Conservation (phyloP, 169 alveolate species). For the Plasmodium cynomolgi region DNA sequence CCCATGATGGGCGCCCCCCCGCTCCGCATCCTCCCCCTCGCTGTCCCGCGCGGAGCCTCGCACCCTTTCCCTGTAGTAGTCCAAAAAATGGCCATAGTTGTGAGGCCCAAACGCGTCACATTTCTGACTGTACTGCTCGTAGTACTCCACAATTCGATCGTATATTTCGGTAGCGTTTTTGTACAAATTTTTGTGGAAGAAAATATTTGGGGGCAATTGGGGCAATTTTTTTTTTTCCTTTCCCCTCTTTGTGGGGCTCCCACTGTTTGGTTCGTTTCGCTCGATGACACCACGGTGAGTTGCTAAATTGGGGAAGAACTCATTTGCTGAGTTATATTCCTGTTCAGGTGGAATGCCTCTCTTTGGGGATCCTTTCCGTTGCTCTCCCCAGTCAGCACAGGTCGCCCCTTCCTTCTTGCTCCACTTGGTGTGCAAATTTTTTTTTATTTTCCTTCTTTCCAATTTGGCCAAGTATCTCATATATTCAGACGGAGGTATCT, state of each 20-base stretch:
- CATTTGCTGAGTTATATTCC: background rate
- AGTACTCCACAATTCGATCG: slow-evolving; percentile 29
- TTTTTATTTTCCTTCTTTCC: slow-evolving; percentile 42
- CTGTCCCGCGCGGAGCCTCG: background rate
- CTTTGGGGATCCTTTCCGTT: background rate
- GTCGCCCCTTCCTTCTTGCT: background rate
- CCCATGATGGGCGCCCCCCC: background rate
- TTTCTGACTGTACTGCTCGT: slow-evolving; percentile 3
- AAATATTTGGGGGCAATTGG: slow-evolving; percentile 10
- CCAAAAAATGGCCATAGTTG: slow-evolving; percentile 23
- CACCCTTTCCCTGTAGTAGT: slow-evolving; percentile 5
- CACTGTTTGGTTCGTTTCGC: background rate
- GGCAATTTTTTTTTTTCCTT: slow-evolving; percentile 26
- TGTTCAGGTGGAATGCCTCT: background rate
- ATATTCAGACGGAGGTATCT: slow-evolving; percentile 70
- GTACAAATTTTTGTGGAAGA: slow-evolving; percentile 26
- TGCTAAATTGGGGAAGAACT: background rate
- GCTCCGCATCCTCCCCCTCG: background rate
- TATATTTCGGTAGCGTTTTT: slow-evolving; percentile 31
- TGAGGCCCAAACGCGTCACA: slow-evolving; percentile 27
- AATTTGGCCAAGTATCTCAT: slow-evolving; percentile 21
- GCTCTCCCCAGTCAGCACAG: background rate
- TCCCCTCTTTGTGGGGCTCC: background rate
- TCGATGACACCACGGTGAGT: background rate
- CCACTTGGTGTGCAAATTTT: background rate